These are phyloP conservation scores for Fusarium anthophilum DNA, from an alignment of 2,329 filamentous ascomycete species.

Conservation along the genomic window DNA sequence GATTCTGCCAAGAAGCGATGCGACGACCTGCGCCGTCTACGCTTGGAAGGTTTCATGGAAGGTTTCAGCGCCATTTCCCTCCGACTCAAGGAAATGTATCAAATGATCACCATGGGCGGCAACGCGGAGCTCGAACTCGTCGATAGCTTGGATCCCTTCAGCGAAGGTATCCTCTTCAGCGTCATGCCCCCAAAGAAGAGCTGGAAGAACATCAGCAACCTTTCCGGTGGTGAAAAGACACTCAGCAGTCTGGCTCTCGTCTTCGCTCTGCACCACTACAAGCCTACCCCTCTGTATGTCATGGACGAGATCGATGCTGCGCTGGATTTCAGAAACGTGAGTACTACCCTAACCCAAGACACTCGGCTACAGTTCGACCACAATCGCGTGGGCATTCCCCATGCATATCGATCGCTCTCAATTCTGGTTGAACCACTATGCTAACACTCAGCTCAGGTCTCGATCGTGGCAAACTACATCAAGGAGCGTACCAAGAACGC, in stretches of 20 bases:
- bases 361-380: conserved; percentile 35
- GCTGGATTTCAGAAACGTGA: conserved; percentile 95
- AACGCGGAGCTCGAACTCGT: conserved; percentile 98
- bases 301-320: conserved; percentile 99
- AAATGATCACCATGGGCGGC: conserved; percentile 99
- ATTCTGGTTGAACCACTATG: neutral
- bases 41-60: conserved; percentile 97
- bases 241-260: conserved; percentile 91
- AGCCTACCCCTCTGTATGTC: conserved; percentile 96
- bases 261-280: conserved; percentile 98
- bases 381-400: conserved; percentile 26
- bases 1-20: conserved; percentile 92
- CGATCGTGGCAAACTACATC: conserved; percentile 98
- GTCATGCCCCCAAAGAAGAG: conserved; percentile 99
- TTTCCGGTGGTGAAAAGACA: conserved; percentile 97
- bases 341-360: conserved; percentile 51
- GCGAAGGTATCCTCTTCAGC: conserved; percentile 94
- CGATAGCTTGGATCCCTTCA: conserved; percentile 95
- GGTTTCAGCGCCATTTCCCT: conserved; percentile 95
- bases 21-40: conserved; percentile 88
- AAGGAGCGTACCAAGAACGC: conserved; percentile 99
- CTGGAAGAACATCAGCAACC: conserved; percentile 98
- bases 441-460: conserved; percentile 68
- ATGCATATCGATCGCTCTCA: neutral
- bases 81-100: conserved; percentile 98